These are phyloP conservation scores for Scopulariopsis brevicaulis DNA, from an alignment of 2,329 filamentous ascomycete species.

Conservation along the genomic window DNA sequence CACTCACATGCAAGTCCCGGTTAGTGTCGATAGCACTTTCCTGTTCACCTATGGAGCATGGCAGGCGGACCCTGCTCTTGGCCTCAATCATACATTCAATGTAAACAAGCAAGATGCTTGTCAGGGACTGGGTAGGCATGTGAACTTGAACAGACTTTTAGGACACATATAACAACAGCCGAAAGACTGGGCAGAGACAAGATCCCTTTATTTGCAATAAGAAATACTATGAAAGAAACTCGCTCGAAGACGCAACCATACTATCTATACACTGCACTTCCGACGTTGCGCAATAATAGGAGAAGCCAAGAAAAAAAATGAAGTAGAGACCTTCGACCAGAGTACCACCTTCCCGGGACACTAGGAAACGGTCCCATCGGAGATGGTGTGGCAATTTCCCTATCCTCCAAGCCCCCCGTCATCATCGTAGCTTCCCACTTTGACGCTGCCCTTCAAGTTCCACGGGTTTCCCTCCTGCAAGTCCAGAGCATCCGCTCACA, in stretches of 20 bases:
- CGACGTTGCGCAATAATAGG: slow-evolving; percentile 26
- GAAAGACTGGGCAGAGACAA: neutral
- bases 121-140: neutral
- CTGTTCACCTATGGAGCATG: neutral
- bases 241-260: slow-evolving; percentile 20
- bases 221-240: slow-evolving; percentile 3
- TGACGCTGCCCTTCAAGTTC: neutral
- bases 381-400: neutral
- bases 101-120: neutral
- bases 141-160: neutral
- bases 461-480: neutral
- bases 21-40: neutral
- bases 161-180: neutral
- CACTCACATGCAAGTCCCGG: neutral
- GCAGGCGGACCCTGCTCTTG: neutral
- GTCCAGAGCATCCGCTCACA: neutral
- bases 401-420: neutral
- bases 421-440: slow-evolving; percentile 1
- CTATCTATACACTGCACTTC: slow-evolving; percentile 16
- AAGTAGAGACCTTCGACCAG: slow-evolving; percentile 1
- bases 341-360: slow-evolving; percentile 15
- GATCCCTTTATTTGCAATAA: neutral
- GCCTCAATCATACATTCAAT: too few relatives aligned
- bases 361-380: neutral
- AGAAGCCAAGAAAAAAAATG: slow-evolving; percentile 8